Evolutionary conservation across 2,329 filamentous ascomycete species (phyloP).

Genomic region (Trichoderma gracile): DNA sequence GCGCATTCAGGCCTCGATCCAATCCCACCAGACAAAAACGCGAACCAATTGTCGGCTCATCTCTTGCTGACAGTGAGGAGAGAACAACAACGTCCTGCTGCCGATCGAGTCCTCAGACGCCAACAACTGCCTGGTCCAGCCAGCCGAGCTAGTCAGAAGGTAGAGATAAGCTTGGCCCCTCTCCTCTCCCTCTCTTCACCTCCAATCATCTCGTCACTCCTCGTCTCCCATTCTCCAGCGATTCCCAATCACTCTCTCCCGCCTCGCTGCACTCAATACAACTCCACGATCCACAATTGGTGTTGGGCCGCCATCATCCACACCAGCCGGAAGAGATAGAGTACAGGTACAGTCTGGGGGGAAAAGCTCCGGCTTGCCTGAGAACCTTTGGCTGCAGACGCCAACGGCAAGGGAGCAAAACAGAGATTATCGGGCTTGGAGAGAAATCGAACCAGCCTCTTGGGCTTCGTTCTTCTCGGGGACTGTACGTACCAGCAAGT

Average conservation of each 20-base stretch:
- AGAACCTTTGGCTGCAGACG: conserved; percentile 20
- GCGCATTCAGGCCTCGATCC: conserved; percentile 1
- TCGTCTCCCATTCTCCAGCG: neutral
- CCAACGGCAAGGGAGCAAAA: conserved; percentile 25
- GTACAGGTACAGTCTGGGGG: conserved; percentile 44
- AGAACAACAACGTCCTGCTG: neutral
- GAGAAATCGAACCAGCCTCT: conserved; percentile 19
- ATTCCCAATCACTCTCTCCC: neutral
- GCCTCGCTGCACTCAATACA: neutral
- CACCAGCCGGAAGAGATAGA: conserved; percentile 43
- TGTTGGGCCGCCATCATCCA: conserved; percentile 26
- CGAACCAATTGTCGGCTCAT: conserved; percentile 10
- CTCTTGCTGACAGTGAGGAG: conserved; percentile 17
- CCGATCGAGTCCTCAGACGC: conserved; percentile 1
- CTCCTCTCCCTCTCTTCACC: conserved; percentile 8
- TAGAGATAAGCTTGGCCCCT: conserved; percentile 11
- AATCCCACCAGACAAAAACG: conserved; percentile 12
- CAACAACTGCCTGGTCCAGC: neutral
- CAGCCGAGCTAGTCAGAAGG: conserved; percentile 17
- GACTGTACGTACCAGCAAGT: conserved; percentile 60
- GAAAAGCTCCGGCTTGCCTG: conserved; percentile 68
- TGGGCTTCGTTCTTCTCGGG: conserved; percentile 28
- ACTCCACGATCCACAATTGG: conserved; percentile 23
- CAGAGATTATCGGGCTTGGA: conserved; percentile 18
- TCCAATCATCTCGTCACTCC: neutral